Evolutionary conservation across 352 stramenopile species (phyloP).

Genomic region (Phytopythium mirpurense): DNA sequence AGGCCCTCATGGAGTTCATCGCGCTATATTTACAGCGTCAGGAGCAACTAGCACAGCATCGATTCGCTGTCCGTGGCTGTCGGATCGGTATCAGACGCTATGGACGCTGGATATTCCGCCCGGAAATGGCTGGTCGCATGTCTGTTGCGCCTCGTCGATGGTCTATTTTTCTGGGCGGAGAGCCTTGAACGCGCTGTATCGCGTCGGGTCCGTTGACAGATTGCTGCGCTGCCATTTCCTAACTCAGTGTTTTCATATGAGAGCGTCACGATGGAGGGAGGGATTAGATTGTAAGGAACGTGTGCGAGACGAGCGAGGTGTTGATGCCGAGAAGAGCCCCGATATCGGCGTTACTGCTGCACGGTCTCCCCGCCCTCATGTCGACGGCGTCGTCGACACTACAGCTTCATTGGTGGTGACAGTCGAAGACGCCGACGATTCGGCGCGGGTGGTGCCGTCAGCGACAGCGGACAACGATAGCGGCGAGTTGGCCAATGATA

Average conservation of each 20-base stretch:
- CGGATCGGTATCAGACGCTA: constrained; percentile 1
- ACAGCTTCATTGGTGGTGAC: not conserved
- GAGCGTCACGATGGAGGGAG: too few species aligned
- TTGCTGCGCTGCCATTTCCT: too few species aligned
- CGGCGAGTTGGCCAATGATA: not conserved
- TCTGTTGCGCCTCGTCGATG: too few species aligned
- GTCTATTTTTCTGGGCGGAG: too few species aligned
- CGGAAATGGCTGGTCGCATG: constrained; percentile 2
- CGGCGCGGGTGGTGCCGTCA: not conserved
- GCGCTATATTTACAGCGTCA: not conserved
- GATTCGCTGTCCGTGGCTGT: not conserved
- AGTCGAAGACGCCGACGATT: not conserved
- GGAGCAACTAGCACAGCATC: not conserved
- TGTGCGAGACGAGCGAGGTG: not conserved
- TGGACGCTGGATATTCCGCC: not conserved
- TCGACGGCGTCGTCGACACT: not conserved
- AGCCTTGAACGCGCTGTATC: too few species aligned
- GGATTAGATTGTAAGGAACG: too few species aligned
- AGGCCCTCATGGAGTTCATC: not conserved
- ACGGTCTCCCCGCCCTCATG: too few species aligned
- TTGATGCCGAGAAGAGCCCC: not conserved
- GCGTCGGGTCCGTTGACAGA: too few species aligned
- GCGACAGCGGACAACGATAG: not conserved
- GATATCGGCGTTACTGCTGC: not conserved
- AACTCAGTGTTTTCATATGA: too few species aligned